Percentiles rank a stretch among this genome's conserved stretches.
phyloP scores from a whole-genome alignment of 768 basidiomycete genomes.

The Paxillus ammoniavirescens region DNA sequence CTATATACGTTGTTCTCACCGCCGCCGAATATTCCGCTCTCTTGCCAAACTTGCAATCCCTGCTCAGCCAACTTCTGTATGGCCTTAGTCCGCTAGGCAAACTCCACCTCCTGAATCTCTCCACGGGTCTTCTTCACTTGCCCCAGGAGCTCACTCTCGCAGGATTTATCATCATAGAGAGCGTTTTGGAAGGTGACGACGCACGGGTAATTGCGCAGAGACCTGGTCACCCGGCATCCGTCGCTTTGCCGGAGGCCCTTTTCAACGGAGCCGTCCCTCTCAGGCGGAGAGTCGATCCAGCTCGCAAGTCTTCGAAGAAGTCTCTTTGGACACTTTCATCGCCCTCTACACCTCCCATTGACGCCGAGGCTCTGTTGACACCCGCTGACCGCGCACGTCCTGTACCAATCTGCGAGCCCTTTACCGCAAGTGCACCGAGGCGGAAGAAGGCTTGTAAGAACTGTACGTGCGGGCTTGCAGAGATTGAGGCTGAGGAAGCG shows the following conservation, averaged over 20 bases:
- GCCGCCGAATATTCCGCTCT: conserved; percentile 60
- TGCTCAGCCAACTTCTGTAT: conserved; percentile 59
- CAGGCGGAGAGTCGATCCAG: conserved; percentile 48
- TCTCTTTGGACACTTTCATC: conserved; percentile 83
- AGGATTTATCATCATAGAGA: conserved; percentile 62
- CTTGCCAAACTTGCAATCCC: conserved; percentile 46
- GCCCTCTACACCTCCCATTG: conserved; percentile 70
- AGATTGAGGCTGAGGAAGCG: conserved; percentile 84
- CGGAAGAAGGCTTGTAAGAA: conserved; percentile 93
- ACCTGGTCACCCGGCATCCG: conserved; percentile 45
- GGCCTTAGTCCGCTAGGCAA: conserved; percentile 68
- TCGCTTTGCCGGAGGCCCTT: conserved; percentile 37
- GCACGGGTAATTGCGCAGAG: conserved; percentile 67
- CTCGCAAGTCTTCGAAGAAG: conserved; percentile 75
- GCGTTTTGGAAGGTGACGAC: conserved; percentile 31
- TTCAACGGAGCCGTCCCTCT: conserved; percentile 41
- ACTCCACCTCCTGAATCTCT: conserved; percentile 60
- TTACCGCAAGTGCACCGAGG: conserved; percentile 47
- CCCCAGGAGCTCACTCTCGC: conserved; percentile 59
- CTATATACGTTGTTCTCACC: conserved; percentile 68
- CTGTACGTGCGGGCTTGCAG: conserved; percentile 95
- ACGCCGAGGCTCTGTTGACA: conserved; percentile 82
- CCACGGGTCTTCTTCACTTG: conserved; percentile 42
- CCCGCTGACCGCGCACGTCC: conserved; percentile 80
- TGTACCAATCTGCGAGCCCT: conserved; percentile 72